A percentile compares a stretch with the other conserved stretches of the same genome.
phyloP scores from a whole-genome alignment of 495 filamentous ascomycete species.

The Penicillium longicatenatum region DNA sequence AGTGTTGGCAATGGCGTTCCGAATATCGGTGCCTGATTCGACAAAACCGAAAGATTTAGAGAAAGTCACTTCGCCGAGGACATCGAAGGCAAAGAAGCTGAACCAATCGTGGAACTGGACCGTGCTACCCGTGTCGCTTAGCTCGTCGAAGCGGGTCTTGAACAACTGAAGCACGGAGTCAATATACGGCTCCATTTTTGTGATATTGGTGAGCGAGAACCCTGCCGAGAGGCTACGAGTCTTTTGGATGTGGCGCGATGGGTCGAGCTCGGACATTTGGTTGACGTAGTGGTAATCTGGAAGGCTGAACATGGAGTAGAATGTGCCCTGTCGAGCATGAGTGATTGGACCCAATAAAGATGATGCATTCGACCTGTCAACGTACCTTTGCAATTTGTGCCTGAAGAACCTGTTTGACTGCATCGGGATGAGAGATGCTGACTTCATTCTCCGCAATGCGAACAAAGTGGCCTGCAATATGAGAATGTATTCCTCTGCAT shows the following conservation, averaged over 20 bases:
- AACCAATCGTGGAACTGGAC: conserved; percentile 48
- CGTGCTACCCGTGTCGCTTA: conserved; percentile 20
- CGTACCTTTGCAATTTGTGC: conserved; percentile 30
- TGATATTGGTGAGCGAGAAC: conserved; percentile 42
- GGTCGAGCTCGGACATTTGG: conserved; percentile 46
- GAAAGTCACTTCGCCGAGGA: conserved; percentile 44
- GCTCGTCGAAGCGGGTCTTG: conserved; percentile 26
- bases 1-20: conserved; percentile 42
- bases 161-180: conserved; percentile 37
- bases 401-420: conserved; percentile 35
- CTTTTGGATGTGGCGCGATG: conserved; percentile 33
- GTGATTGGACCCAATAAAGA: not conserved
- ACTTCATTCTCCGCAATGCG: conserved; percentile 53
- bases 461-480: conserved; percentile 42
- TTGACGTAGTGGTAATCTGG: conserved; percentile 46
- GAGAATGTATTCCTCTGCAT: not conserved
- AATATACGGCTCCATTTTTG: conserved; percentile 42
- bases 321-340: conserved; percentile 24
- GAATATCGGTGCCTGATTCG: conserved; percentile 39
- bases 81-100: conserved; percentile 51
- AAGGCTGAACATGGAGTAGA: conserved; percentile 35
- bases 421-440: conserved; percentile 48
- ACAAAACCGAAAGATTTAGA: conserved; percentile 48
- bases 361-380: not conserved
- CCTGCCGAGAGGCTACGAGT: conserved; percentile 36